Conservation (phyloP, 2,329 filamentous ascomycete genomes). For the Aureobasidium lini region DNA sequence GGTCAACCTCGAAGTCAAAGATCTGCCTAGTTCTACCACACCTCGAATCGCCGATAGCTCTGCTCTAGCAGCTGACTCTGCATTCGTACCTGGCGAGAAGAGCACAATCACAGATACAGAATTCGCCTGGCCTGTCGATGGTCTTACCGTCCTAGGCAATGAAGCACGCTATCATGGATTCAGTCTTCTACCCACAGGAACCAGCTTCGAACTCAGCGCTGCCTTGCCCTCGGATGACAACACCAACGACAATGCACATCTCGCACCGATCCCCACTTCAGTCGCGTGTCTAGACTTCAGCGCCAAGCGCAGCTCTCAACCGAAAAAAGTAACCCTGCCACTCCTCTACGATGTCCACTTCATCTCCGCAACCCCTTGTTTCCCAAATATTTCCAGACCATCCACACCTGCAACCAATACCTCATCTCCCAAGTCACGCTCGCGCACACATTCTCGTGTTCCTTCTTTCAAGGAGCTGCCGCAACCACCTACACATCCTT, state of each 20-base stretch:
- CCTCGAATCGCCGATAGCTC: conserved; percentile 32
- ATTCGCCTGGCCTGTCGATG: conserved; percentile 32
- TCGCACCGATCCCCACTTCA: not conserved
- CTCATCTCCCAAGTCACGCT: not conserved
- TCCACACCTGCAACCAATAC: not conserved
- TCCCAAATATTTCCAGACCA: conserved; percentile 14
- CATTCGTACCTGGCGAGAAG: conserved; percentile 25
- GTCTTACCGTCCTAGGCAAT: conserved; percentile 22
- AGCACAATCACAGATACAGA: conserved; percentile 21
- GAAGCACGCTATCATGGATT: conserved; percentile 22
- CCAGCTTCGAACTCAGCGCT: not conserved
- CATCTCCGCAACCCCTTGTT: conserved; percentile 47
- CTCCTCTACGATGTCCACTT: conserved; percentile 47
- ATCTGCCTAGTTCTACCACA: conserved; percentile 19
- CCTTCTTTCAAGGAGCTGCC: conserved; percentile 21
- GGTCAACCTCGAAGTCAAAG: conserved; percentile 40
- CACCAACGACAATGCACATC: not conserved
- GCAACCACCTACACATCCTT: conserved; percentile 29
- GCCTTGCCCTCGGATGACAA: not conserved
- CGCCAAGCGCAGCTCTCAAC: conserved; percentile 17
- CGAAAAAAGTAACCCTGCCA: conserved; percentile 25
- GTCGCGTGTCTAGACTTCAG: conserved; percentile 12
- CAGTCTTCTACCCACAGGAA: conserved; percentile 14
- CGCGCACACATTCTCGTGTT: not conserved
- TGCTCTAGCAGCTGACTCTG: conserved; percentile 28